These are phyloP conservation scores for Salix dunnii DNA, from an alignment of 345 rosid species.

Conservation along the genomic window DNA sequence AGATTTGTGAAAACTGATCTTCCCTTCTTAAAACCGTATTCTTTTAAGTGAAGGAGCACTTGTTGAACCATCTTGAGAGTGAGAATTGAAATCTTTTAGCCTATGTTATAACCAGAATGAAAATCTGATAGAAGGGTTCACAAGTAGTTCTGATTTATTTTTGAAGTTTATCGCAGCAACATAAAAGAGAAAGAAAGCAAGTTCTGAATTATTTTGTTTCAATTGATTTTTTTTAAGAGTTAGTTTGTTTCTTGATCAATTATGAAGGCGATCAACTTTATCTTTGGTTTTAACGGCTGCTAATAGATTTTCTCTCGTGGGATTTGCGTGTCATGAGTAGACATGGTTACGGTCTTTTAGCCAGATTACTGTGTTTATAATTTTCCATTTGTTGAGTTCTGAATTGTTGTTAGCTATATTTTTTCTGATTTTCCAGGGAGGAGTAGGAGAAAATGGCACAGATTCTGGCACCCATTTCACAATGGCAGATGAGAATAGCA, in stretches of 20 bases:
- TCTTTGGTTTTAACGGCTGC: background rate
- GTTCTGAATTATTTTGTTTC: too few species aligned
- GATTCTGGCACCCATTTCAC: slow-evolving; percentile 68
- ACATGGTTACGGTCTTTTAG: background rate
- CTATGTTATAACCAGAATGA: background rate
- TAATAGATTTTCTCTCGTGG: background rate
- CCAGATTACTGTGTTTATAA: background rate
- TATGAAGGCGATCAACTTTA: background rate
- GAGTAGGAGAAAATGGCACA: slow-evolving; percentile 69
- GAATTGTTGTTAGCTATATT: background rate
- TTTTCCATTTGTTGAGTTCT: background rate
- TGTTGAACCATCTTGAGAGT: background rate
- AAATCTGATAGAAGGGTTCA: background rate
- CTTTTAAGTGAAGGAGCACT: background rate
- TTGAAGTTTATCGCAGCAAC: background rate
- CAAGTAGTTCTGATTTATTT: background rate
- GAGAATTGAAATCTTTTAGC: background rate
- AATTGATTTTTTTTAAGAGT: background rate
- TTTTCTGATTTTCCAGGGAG: slow-evolving; percentile 26
- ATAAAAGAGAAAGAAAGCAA: background rate
- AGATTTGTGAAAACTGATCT: background rate
- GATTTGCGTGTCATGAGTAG: background rate
- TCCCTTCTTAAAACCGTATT: background rate
- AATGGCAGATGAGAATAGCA: slow-evolving; percentile 69
- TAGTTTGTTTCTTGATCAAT: background rate